Percentiles rank a stretch among this genome's conserved stretches.
phyloP scores from a whole-genome alignment of 768 basidiomycete species.

The Zangia roseola region DNA sequence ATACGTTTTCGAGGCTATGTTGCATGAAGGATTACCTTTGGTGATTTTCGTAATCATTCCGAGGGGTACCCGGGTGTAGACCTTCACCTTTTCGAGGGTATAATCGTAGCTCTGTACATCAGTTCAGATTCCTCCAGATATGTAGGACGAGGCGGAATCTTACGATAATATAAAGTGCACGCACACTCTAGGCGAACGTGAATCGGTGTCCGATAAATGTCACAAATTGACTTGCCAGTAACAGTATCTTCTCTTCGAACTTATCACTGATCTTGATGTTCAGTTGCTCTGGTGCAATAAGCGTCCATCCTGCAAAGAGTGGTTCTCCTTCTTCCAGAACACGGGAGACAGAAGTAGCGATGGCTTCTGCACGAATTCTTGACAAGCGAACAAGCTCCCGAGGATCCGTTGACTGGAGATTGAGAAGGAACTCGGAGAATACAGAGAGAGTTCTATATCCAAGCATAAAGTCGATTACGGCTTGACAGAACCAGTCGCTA shows the following conservation, averaged over 20 bases:
- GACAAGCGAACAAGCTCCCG: conserved; percentile 85
- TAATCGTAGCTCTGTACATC: conserved; percentile 82
- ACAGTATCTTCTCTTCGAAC: conserved; percentile 92
- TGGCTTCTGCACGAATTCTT: conserved; percentile 87
- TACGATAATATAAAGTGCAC: conserved; percentile 78
- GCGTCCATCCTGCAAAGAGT: conserved; percentile 84
- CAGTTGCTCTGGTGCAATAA: conserved; percentile 80
- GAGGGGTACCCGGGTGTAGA: conserved; percentile 87
- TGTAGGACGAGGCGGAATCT: conserved; percentile 26
- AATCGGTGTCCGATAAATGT: background rate
- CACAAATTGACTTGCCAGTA: conserved; percentile 61
- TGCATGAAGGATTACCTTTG: conserved; percentile 54
- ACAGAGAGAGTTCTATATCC: conserved; percentile 84
- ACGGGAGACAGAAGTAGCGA: conserved; percentile 81
- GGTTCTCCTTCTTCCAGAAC: conserved; percentile 77
- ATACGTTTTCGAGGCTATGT: background rate
- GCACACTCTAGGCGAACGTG: conserved; percentile 28
- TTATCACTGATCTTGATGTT: conserved; percentile 71
- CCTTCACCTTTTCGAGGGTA: conserved; percentile 85
- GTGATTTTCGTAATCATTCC: conserved; percentile 73
- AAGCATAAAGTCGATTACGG: conserved; percentile 90
- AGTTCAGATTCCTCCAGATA: conserved; percentile 3
- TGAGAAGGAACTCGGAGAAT: conserved; percentile 91
- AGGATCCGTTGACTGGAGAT: conserved; percentile 89
- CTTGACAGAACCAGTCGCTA: conserved; percentile 96